Conservation (phyloP, 108 stramenopile genomes). For the Nitzschia inconspicua region DNA sequence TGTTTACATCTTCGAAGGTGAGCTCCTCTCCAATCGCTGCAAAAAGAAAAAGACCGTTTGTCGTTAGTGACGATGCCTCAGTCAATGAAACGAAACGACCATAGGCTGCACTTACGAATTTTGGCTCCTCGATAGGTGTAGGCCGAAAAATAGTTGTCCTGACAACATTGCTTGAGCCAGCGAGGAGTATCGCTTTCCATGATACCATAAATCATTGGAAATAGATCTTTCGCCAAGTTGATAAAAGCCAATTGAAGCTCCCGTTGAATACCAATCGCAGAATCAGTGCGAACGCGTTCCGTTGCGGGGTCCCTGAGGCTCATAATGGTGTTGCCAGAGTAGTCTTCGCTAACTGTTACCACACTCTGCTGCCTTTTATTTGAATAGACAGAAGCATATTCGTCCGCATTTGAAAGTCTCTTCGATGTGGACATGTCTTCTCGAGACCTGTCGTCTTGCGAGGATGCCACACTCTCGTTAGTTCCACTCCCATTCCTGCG, state of each 20-base stretch:
- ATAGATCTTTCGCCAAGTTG: conserved; percentile 54
- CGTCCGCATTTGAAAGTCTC: too few relatives aligned
- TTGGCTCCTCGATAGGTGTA: conserved; percentile 64
- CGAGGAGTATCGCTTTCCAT: conserved; percentile 62
- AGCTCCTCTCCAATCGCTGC: conserved; percentile 31
- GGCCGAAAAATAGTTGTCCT: conserved; percentile 76
- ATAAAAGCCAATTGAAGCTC: conserved; percentile 83
- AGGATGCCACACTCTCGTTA: not conserved
- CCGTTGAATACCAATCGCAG: conserved; percentile 83
- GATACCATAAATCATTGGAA: conserved; percentile 58
- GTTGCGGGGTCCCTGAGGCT: not conserved
- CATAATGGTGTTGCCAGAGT: not conserved
- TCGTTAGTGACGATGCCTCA: not conserved
- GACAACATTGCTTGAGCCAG: conserved; percentile 71
- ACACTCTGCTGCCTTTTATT: too few relatives aligned
- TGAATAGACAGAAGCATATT: too few relatives aligned
- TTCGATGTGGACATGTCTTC: conserved; percentile 9
- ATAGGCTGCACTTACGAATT: conserved; percentile 50
- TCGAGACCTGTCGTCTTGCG: conserved; percentile 1
- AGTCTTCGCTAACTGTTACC: conserved; percentile 4
- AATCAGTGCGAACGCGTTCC: conserved; percentile 58
- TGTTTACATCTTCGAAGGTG: conserved; percentile 17
- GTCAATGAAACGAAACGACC: not conserved
- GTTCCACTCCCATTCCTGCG: conserved; percentile 1
- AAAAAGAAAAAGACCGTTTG: not conserved